Percentiles rank a stretch among this genome's conserved stretches.
These are phyloP conservation scores for Tetrapyrgos nigripes DNA, from an alignment of 1,284 basidiomycete genomes.

Conservation along the genomic window DNA sequence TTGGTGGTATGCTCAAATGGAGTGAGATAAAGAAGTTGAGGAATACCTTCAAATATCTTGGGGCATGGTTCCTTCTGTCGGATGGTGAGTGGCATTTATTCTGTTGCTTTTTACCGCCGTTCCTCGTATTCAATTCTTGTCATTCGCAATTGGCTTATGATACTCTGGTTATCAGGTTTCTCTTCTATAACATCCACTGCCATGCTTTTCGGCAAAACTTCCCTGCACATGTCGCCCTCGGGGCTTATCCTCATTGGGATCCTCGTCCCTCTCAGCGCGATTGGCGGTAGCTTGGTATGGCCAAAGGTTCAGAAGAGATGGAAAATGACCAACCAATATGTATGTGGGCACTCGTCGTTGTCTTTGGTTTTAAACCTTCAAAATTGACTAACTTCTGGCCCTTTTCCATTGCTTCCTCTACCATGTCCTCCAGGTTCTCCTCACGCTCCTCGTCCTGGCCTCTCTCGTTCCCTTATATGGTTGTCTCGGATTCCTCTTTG, in stretches of 20 bases:
- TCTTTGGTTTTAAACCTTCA: neutral
- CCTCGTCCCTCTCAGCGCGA: constrained; percentile 72
- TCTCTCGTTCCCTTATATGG: constrained; percentile 83
- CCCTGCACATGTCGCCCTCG: constrained; percentile 74
- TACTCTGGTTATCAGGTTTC: constrained; percentile 58
- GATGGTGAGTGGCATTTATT: constrained; percentile 70
- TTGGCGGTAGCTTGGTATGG: constrained; percentile 77
- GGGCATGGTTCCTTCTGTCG: constrained; percentile 91
- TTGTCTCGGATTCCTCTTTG: constrained; percentile 78
- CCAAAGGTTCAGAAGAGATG: constrained; percentile 65
- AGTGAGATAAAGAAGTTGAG: constrained; percentile 74
- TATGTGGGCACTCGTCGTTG: neutral
- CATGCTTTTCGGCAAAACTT: constrained; percentile 83
- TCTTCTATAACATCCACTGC: constrained; percentile 87
- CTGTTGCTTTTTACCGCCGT: too few species aligned
- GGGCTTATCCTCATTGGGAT: constrained; percentile 77
- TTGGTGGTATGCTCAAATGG: constrained; percentile 74
- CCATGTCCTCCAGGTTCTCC: constrained; percentile 56
- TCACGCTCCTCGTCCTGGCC: constrained; percentile 70
- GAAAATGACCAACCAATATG: neutral
- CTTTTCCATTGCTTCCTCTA: neutral
- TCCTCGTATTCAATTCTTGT: neutral
- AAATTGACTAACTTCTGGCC: neutral
- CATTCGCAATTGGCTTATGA: neutral
- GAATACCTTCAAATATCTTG: constrained; percentile 86